Base-by-base conservation (phyloP, 2,329 filamentous ascomycete genomes). In the Lachnellula subtilissima region DNA sequence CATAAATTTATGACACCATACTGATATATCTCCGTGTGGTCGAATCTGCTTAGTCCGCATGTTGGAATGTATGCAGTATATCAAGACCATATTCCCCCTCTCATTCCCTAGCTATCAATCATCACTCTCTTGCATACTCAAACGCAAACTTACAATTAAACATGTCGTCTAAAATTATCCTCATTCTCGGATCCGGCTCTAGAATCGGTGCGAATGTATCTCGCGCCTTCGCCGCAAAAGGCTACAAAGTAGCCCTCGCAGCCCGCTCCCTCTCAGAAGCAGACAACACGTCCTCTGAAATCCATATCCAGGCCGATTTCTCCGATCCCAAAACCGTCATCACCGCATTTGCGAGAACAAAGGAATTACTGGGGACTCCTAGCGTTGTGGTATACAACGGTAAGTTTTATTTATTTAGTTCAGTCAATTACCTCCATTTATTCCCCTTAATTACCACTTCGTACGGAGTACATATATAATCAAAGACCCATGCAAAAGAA, bases 321-420 rank as follows among this genome's bases (percentile, higher is more conserved):
- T 60, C 69, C 1, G 61, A 73, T n/a, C 67, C 74, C 0, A 46
- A 65, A 2, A 59, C 64, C 7, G 64, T 79, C 1, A 54, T 59
- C 3, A 54, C 54, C 5, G 66, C 68, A 2, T 79, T 78, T 61
- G 53, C 63, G 1, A 68, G 69, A 55, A 72, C 76, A 2, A 71
- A 72, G 48, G 51, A 17, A 4, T 28, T 49, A 32, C 39, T 57
- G n/a, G 69, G 71, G 8, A 52, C 65, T 11, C 75, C 75, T 2
- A 72, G 68, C 53, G 74, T 78, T 2, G 71, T 77, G 3, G 65
- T 76, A 1, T 76, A 76, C 58, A 77, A 75, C 55, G 66, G 68
- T 70, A 64, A 8, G 37, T 39, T 17, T 12, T 5, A 12, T n/a
- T n/a, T 14, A 39, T n/a, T 39, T n/a, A 39, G 15, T 39, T n/a